Evolutionary conservation across 495 filamentous ascomycete genomes (phyloP).

Genomic region (Cetradonia linearis): DNA sequence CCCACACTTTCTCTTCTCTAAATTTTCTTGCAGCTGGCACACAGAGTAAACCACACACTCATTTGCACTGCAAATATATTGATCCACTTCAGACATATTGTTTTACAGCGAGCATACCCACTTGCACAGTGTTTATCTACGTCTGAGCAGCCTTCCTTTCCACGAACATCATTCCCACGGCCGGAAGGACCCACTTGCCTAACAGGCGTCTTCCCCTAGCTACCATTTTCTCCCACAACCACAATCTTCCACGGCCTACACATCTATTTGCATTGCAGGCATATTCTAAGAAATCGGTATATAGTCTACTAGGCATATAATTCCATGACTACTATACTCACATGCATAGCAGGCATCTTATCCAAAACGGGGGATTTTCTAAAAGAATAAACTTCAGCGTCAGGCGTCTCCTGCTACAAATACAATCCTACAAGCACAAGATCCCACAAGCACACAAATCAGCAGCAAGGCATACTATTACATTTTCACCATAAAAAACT

Average conservation of each 20-base stretch:
- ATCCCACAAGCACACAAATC: background rate
- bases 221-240: no score
- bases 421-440: background rate
- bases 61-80: background rate
- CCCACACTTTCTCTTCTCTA: background rate
- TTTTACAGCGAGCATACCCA: background rate
- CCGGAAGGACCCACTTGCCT: no score
- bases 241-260: no score
- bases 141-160: background rate
- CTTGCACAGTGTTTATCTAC: background rate
- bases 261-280: no score
- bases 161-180: no score
- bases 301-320: no score
- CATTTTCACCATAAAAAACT: background rate
- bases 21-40: background rate
- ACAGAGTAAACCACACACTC: background rate
- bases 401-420: no score
- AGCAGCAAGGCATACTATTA: background rate
- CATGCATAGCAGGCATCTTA: background rate
- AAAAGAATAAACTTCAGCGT: no score
- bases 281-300: no score
- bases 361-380: background rate
- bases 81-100: background rate
- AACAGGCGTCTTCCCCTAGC: no score
- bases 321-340: no score